Evolutionary conservation across 176 grass and related monocot genomes (phyloP), one percentile per base, ranked within the genome.

Genomic region (Microstegium vimineum): DNA sequence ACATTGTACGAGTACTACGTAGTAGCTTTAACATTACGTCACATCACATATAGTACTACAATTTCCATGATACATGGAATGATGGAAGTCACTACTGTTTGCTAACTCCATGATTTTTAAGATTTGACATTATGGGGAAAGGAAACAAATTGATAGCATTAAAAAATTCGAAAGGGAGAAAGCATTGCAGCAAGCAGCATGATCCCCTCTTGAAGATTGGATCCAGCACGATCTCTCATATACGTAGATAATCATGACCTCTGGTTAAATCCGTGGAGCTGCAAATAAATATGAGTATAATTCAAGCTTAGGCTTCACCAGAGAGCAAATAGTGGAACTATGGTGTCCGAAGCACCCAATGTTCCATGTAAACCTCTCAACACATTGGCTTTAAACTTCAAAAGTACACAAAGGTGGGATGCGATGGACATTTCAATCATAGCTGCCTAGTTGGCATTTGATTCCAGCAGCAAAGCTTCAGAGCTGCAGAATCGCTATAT

Each of bases 381-480:
- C 22, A 76, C 22, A 81, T 11, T 18, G 26, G 18, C n/a, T 73
- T 51, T 61, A n/a, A 69, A 47, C 15, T 32, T 6, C 1, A 47
- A 31, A 45, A 64, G 9, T 71, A 38, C 47, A 72, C 27, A 82
- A 51, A 6, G 12, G 31, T 62, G 37, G 25, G 14, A 37, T 28
- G 25, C 52, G 31, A 36, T 65, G 12, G 66, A 31, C 31, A 78
- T 73, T 34, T 86, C 66, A 60, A 78, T 84, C 35, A 16, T 70
- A 81, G 41, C 26, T 62, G 60, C 69, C 69, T 73, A 47, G 16
- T 69, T 61, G 71, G 82, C 71, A 76, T 47, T 45, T 64, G 37
- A 47, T 87, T 75, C 62, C 88, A 62, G 84, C 80, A 90, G 75
- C 84, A 79, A 83, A 74, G 68, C 30, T 86, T 90, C 40, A 75